These are phyloP conservation scores for Mercurialis annua DNA, from an alignment of 345 rosid genomes.

Conservation along the genomic window DNA sequence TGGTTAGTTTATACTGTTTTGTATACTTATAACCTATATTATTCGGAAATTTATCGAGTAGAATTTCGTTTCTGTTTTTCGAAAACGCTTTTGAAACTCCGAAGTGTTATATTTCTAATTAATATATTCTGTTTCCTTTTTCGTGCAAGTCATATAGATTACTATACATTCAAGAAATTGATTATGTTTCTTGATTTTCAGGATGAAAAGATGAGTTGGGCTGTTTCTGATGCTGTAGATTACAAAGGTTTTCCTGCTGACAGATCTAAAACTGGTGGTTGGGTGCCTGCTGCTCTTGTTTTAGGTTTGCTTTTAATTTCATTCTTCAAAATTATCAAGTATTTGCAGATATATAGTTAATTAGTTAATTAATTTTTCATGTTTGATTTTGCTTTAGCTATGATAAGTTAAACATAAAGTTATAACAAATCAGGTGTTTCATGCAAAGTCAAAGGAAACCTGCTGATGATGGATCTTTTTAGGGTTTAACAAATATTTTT, in stretches of 20 bases:
- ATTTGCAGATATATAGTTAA: too few species aligned
- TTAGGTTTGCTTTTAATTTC: slow-evolving; percentile 38
- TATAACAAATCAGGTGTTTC: neutral
- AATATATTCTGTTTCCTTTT: too few species aligned
- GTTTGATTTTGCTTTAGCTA: neutral
- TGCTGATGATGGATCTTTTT: neutral
- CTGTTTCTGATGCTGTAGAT: slow-evolving; percentile 52
- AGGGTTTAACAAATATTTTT: neutral
- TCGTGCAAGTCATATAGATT: too few species aligned
- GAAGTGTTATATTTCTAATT: too few species aligned
- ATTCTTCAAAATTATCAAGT: neutral
- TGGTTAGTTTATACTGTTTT: slow-evolving; percentile 25
- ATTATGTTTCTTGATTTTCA: neutral
- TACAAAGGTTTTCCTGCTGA: slow-evolving; percentile 54
- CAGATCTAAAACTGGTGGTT: slow-evolving; percentile 63
- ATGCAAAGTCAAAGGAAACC: neutral
- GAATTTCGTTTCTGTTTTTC: too few species aligned
- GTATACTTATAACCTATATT: too few species aligned
- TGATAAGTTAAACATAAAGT: neutral
- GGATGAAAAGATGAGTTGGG: slow-evolving; percentile 55
- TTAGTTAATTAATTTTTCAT: neutral
- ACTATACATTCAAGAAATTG: too few species aligned
- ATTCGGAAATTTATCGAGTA: too few species aligned
- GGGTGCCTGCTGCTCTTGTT: slow-evolving; percentile 62
- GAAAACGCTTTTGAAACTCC: too few species aligned